Evolutionary conservation across 441 rosid genomes (phyloP), one percentile per base, ranked within the genome.

Genomic region (Erysimum cheiri): DNA sequence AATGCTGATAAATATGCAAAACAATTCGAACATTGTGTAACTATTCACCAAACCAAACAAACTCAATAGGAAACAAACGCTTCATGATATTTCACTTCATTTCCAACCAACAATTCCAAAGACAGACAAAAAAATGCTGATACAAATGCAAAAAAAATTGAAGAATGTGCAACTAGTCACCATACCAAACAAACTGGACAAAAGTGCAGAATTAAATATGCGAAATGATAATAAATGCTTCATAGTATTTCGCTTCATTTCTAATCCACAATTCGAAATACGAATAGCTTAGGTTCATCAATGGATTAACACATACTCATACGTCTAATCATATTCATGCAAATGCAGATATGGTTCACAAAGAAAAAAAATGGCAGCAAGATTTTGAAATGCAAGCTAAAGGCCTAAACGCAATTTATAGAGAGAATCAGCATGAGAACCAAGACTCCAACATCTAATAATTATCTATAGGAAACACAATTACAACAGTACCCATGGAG

Each of bases 361-460:
- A n/a, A 19, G 31, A 14, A 10, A 4, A 35, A 32, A 10, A 13
- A 14, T 11, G 69, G 17, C 62, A 33, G 19, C 33, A n/a, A 62
- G 12, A 11, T 13, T 4, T 12, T 2, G 48, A 62, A n/a, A 33
- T 64, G 13, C 17, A 63, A 17, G 59, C 58, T 28, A 55, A 9
- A 63, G 14, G 4, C 64, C 26, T 57, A 48, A 56, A 5, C 35
- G 7, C 10, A 64, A 57, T 19, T 47, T 12, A 48, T 19, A 64
- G 24, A 64, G 28, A 47, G 11, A 71, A 35, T 55, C 7, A 53
- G 37, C 19, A 61, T 32, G 43, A 47, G 6, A 72, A 64, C 26
- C 28, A 57, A 37, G 52, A 56, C 17, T 36, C 35, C 9, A 64
- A 56, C 36, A 56, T 44, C 10, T 35, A 57, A 22, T 9, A 57